Conservation (phyloP, 345 rosid species). For the Mercurialis annua region DNA sequence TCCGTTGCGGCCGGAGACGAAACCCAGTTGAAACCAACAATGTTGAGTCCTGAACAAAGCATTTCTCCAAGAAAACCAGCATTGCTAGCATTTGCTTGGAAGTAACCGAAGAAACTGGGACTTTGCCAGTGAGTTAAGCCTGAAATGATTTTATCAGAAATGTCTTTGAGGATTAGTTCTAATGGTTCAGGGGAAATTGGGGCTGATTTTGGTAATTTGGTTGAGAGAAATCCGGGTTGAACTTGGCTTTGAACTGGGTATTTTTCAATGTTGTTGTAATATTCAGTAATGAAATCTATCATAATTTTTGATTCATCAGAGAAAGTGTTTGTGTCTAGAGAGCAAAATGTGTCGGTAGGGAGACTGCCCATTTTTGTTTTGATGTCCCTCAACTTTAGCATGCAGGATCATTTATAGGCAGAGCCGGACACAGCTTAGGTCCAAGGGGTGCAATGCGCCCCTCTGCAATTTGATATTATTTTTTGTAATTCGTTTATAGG, state of each 20-base stretch:
- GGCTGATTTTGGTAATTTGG: slow-evolving; percentile 9
- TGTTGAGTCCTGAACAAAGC: slow-evolving; percentile 25
- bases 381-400: too few relatives aligned
- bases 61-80: slow-evolving; percentile 35
- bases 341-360: not conserved
- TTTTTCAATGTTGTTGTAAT: slow-evolving; percentile 27
- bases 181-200: slow-evolving; percentile 21
- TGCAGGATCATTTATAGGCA: too few relatives aligned
- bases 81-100: slow-evolving; percentile 31
- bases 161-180: slow-evolving; percentile 23
- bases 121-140: slow-evolving; percentile 41
- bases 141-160: slow-evolving; percentile 12
- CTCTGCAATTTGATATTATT: too few relatives aligned
- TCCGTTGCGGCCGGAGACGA: slow-evolving; percentile 31
- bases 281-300: slow-evolving; percentile 24
- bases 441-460: too few relatives aligned
- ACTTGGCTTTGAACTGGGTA: slow-evolving; percentile 33
- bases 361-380: slow-evolving; percentile 5
- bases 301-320: slow-evolving; percentile 22
- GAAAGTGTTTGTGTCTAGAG: slow-evolving; percentile 17
- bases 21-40: slow-evolving; percentile 32
- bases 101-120: slow-evolving; percentile 30
- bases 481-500: too few relatives aligned
- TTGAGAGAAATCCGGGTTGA: slow-evolving; percentile 23
- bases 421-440: too few relatives aligned